A percentile compares a stretch with the other conserved stretches of the same genome.
phyloP scores from a whole-genome alignment of 345 rosid species.

The Citrus maxima region DNA sequence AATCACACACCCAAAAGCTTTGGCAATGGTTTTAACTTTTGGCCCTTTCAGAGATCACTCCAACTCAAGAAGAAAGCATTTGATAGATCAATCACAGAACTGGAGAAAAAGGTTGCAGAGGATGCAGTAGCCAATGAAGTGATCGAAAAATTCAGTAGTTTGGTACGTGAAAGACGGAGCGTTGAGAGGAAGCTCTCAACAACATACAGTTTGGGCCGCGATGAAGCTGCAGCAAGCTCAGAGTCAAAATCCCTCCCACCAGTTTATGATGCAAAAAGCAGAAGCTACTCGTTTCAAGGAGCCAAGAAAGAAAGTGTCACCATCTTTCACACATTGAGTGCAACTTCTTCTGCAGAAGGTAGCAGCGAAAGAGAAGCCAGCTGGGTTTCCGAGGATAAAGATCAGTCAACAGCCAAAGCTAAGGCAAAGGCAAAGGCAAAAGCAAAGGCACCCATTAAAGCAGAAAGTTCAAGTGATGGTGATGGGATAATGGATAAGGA shows the following conservation, averaged over 20 bases:
- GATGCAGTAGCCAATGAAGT: slow-evolving; percentile 40
- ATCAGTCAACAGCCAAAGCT: slow-evolving; percentile 12
- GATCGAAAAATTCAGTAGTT: slow-evolving; percentile 36
- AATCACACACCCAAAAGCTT: neutral
- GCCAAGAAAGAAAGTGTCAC: slow-evolving; percentile 43
- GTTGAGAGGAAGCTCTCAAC: slow-evolving; percentile 70
- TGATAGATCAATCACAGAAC: slow-evolving; percentile 50
- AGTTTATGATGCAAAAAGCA: slow-evolving; percentile 38
- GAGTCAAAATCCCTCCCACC: slow-evolving; percentile 47
- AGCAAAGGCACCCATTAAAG: slow-evolving; percentile 26
- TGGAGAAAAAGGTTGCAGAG: slow-evolving; percentile 44
- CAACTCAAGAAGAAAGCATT: slow-evolving; percentile 65
- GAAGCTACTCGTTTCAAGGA: slow-evolving; percentile 51
- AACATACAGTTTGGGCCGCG: slow-evolving; percentile 78
- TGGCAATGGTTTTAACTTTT: neutral
- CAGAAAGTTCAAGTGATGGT: slow-evolving; percentile 34
- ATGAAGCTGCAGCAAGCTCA: slow-evolving; percentile 21
- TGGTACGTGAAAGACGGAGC: slow-evolving; percentile 49
- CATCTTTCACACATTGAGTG: slow-evolving; percentile 37
- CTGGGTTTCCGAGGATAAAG: slow-evolving; percentile 22
- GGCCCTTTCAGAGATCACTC: slow-evolving; percentile 51
- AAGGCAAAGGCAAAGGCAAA: slow-evolving; percentile 29
- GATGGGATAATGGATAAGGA: slow-evolving; percentile 7
- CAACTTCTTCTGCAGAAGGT: slow-evolving; percentile 46
- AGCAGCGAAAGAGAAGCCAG: slow-evolving; percentile 9